Evolutionary conservation across 2,329 filamentous ascomycete genomes (phyloP).

Genomic region (Ascochyta clinopodiicola): DNA sequence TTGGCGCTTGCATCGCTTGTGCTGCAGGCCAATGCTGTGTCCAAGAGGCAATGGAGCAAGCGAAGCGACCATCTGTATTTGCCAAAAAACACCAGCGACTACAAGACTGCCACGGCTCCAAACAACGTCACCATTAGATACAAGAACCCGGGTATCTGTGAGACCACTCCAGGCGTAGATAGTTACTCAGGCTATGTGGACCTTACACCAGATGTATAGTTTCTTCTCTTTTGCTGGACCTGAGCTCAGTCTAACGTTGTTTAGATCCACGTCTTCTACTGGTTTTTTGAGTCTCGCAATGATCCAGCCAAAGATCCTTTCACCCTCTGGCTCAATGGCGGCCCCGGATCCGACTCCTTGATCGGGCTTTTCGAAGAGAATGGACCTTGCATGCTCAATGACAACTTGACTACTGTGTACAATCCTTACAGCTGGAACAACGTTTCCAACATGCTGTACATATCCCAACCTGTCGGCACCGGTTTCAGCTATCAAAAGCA

Average conservation of each 20-base stretch:
- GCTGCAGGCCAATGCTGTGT: constrained; percentile 24
- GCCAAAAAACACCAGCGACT: constrained; percentile 50
- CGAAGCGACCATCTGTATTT: constrained; percentile 32
- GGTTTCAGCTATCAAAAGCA: constrained; percentile 57
- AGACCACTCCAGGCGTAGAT: constrained; percentile 60
- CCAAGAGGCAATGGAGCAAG: constrained; percentile 31
- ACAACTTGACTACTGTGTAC: constrained; percentile 35
- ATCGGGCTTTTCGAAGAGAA: constrained; percentile 60
- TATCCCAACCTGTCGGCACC: constrained; percentile 66
- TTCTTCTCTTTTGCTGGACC: background rate
- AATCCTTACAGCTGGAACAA: constrained; percentile 69
- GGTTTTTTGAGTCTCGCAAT: constrained; percentile 60
- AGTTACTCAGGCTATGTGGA: constrained; percentile 55
- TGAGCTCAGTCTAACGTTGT: background rate
- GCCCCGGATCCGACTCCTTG: constrained; percentile 59
- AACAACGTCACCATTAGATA: constrained; percentile 57
- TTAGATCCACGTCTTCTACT: constrained; percentile 51
- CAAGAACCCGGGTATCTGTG: constrained; percentile 61
- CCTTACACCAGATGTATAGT: constrained; percentile 34
- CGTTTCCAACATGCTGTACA: constrained; percentile 65
- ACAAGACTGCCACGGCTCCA: constrained; percentile 55
- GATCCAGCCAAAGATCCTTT: constrained; percentile 56
- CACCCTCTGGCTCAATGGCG: constrained; percentile 61
- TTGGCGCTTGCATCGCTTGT: constrained; percentile 23
- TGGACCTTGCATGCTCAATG: constrained; percentile 28